A percentile compares a stretch with the other conserved stretches of the same genome.
These are phyloP conservation scores for Ophiostoma novo-ulmi DNA, from an alignment of 2,329 filamentous ascomycete species.

Conservation along the genomic window DNA sequence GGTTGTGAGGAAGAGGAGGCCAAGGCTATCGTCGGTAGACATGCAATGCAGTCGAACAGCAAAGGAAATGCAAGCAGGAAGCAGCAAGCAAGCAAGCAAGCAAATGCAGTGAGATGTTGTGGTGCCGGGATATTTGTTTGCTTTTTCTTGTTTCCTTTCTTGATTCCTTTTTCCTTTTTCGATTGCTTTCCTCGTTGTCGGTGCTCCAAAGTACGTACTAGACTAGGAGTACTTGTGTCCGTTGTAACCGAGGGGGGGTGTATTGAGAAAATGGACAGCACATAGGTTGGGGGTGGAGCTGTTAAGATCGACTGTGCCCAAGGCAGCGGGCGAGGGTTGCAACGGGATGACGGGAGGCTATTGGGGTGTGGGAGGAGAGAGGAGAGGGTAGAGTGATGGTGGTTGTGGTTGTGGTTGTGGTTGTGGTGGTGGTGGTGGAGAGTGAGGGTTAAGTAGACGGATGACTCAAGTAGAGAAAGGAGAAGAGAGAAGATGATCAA, in stretches of 20 bases:
- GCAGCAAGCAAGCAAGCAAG: neutral
- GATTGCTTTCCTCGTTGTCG: neutral
- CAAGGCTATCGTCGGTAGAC: constrained; percentile 18
- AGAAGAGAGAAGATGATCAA: neutral
- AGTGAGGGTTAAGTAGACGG: neutral
- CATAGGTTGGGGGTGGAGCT: constrained; percentile 16
- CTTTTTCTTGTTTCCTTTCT: neutral
- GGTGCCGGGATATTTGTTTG: neutral
- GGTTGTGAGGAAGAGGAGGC: neutral
- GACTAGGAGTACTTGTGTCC: neutral
- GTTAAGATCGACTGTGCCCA: constrained; percentile 21
- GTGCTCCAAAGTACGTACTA: neutral
- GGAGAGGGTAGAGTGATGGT: neutral
- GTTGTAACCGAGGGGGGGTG: constrained; percentile 12
- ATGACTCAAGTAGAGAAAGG: neutral
- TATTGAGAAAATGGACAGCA: constrained; percentile 11
- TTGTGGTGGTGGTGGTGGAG: too few relatives aligned
- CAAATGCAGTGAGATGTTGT: neutral
- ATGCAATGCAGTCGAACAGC: neutral
- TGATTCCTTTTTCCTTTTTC: neutral
- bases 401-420: too few relatives aligned
- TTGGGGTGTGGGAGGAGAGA: constrained; percentile 6
- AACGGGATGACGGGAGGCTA: constrained; percentile 19
- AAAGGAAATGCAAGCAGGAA: too few relatives aligned
- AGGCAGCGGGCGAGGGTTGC: constrained; percentile 24